These are phyloP conservation scores for Pluteus cervinus DNA, from an alignment of 768 basidiomycete species.

Conservation along the genomic window DNA sequence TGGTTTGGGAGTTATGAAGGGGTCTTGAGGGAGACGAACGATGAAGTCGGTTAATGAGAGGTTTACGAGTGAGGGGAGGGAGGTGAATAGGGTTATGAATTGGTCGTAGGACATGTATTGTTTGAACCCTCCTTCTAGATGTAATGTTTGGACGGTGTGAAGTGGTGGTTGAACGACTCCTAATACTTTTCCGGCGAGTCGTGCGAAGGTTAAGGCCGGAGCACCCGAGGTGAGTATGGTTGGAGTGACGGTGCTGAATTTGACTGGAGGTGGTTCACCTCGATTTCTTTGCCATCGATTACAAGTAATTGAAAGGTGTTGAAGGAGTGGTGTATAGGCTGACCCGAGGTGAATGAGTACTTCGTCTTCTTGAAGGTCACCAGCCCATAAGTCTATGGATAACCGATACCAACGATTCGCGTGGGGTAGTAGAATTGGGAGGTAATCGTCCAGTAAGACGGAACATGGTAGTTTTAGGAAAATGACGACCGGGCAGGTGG, in stretches of 20 bases:
- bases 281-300: no score
- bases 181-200: conserved; percentile 34
- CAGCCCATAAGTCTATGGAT: conserved; percentile 21
- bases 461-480: conserved; percentile 21
- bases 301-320: conserved; percentile 37
- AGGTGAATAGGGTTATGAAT: conserved; percentile 26
- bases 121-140: conserved; percentile 35
- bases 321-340: conserved; percentile 25
- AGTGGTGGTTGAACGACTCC: conserved; percentile 34
- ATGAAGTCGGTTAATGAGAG: conserved; percentile 36
- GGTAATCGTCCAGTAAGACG: conserved; percentile 18
- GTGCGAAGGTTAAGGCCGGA: conserved; percentile 31
- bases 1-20: conserved; percentile 19
- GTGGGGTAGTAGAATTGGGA: conserved; percentile 25
- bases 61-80: conserved; percentile 30
- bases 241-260: no score
- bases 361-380: conserved; percentile 16
- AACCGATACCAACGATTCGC: conserved; percentile 34
- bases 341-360: conserved; percentile 20
- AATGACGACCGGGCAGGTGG: conserved; percentile 30
- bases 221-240: conserved; percentile 25
- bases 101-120: conserved; percentile 28
- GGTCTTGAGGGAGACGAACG: conserved; percentile 27
- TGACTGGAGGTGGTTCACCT: no score
- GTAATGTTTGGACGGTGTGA: conserved; percentile 29